Percentiles rank a stretch among this genome's conserved stretches.
Conservation (phyloP, 2,329 filamentous ascomycete genomes). For the Apiospora pterosperma region DNA sequence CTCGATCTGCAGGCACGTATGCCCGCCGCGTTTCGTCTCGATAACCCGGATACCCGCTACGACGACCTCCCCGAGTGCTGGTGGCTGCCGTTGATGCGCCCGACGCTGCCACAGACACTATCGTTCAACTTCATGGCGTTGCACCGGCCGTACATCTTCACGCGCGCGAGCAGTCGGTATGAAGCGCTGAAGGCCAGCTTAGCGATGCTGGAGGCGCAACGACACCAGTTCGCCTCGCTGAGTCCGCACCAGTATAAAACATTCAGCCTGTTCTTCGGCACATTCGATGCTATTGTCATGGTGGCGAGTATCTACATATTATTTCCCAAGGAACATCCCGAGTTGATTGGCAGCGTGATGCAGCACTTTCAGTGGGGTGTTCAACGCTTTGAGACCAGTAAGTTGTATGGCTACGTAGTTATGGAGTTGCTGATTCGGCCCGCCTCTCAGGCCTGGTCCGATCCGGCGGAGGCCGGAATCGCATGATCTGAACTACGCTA, state of each 20-base stretch:
- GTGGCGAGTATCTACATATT: conserved; percentile 59
- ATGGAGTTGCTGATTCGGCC: neutral
- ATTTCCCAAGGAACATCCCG: conserved; percentile 53
- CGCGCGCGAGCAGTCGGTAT: conserved; percentile 47
- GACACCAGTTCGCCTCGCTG: conserved; percentile 44
- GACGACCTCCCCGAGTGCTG: conserved; percentile 49
- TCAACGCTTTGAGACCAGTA: conserved; percentile 51
- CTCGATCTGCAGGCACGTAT: conserved; percentile 43
- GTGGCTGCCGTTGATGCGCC: conserved; percentile 48
- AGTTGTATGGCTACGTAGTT: neutral
- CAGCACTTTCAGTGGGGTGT: conserved; percentile 59
- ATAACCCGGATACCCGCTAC: conserved; percentile 55
- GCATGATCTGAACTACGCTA: neutral
- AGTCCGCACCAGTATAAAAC: conserved; percentile 50
- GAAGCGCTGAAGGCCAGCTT: conserved; percentile 55
- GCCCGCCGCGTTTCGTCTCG: conserved; percentile 50
- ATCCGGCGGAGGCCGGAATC: neutral
- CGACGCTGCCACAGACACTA: conserved; percentile 44
- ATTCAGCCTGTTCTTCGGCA: conserved; percentile 59
- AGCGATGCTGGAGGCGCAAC: conserved; percentile 52
- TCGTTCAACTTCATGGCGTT: conserved; percentile 57
- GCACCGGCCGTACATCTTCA: conserved; percentile 61
- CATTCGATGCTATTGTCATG: conserved; percentile 61
- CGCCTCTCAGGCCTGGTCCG: neutral
- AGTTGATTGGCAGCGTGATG: conserved; percentile 42